A percentile compares a stretch with the other conserved stretches of the same genome.
These are phyloP conservation scores for Beauveria varroae DNA, from an alignment of 2,329 filamentous ascomycete genomes.

Conservation along the genomic window DNA sequence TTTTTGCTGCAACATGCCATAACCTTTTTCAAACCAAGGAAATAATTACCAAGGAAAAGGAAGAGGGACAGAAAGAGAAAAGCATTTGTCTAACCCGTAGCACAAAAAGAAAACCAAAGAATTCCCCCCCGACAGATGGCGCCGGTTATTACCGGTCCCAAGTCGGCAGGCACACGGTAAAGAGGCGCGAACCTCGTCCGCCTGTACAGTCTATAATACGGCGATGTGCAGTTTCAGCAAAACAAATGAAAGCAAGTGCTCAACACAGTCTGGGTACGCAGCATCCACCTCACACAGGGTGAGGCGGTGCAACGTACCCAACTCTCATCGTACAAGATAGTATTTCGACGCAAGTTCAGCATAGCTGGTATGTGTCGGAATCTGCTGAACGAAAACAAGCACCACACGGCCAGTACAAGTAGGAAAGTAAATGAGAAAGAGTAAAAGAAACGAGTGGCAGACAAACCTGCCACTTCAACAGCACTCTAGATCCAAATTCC, in stretches of 20 bases:
- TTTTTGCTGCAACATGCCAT: conserved; percentile 5
- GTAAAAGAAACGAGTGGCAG: conserved; percentile 11
- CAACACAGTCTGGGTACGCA: background rate
- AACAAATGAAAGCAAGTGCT: conserved; percentile 9
- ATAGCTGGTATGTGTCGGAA: background rate
- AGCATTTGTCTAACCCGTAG: conserved; percentile 10
- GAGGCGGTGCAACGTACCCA: background rate
- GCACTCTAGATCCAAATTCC: background rate
- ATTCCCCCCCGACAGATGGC: conserved; percentile 7
- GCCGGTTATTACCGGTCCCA: conserved; percentile 23
- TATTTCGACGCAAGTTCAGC: background rate
- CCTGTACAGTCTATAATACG: conserved; percentile 29
- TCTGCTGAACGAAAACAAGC: conserved; percentile 15
- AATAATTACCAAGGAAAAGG: background rate
- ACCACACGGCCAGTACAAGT: conserved; percentile 15
- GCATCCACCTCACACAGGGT: background rate
- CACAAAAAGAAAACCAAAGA: conserved; percentile 1
- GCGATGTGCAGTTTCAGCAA: conserved; percentile 9
- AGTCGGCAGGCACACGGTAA: conserved; percentile 19
- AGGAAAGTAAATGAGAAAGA: conserved; percentile 19
- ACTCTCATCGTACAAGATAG: conserved; percentile 3
- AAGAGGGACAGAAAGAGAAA: conserved; percentile 11
- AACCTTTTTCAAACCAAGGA: background rate
- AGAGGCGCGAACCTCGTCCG: conserved; percentile 29
- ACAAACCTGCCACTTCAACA: background rate